Base-by-base conservation (phyloP, 331 rosid genomes). In the Pyrus hybrid region DNA sequence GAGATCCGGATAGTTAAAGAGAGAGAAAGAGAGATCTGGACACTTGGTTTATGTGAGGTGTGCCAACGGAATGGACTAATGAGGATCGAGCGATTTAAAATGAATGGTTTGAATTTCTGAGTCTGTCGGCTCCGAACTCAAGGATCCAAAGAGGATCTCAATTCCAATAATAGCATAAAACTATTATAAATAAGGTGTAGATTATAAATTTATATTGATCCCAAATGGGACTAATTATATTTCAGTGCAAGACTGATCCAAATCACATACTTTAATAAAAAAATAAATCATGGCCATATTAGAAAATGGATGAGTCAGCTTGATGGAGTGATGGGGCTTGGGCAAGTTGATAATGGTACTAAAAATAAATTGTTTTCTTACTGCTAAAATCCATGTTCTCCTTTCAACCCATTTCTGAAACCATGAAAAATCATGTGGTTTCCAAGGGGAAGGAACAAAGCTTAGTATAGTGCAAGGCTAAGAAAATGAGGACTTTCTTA, bases 221-320 rank as follows among this genome's bases (percentile, higher is more conserved):
- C 53, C 63, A 33, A 45, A 72, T 68, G 62, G 58, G 45, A 62
- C 56, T 64, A 33, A 66, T 51, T 58, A 57, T 11, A 62, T 17
- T 16, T 77, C 26, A 54, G n/a, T 64, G 13, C 35, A 75, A 71
- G 49, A 51, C 68, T 28, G 67, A 72, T 51, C 71, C 68, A 57
- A 62, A 70, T 68, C 79, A 58, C 80, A 58, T 76, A 28, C 67
- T 74, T 47, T 67, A 72, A 64, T 76, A 71, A 18, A 76, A 47
- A 54, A 53, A 73, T 8, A 72, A 77, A 75, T 80, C 77, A 21
- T 72, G 56, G 41, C 47, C 51, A 47, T 43, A 26, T 63, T 58
- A 72, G 75, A 75, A 73, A 72, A n/a, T 45, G 13, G 73, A 58
- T 70, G 45, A 58, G 49, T 30, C 47, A 64, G 74, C 80, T 37